Evolutionary conservation across 805 yeast species (phyloP).

Genomic region (Candida alai): DNA sequence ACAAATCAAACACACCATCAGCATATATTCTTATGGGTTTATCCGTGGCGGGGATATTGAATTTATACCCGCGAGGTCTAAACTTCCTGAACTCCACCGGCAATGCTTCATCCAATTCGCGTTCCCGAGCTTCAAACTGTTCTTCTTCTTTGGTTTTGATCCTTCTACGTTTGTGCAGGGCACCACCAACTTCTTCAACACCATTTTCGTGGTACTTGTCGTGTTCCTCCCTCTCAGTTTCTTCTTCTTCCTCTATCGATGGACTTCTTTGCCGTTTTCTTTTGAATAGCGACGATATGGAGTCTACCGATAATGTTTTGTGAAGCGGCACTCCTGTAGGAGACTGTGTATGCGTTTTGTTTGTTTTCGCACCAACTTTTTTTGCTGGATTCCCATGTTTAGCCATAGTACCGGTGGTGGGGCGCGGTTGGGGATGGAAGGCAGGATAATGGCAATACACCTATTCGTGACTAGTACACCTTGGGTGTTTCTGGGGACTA

Average conservation of each 20-base stretch:
- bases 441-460: no score
- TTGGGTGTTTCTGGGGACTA: no score
- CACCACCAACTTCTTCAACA: slow-evolving; percentile 2
- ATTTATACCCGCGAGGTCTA: slow-evolving; percentile 73
- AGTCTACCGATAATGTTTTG: slow-evolving; percentile 37
- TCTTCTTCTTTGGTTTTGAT: slow-evolving; percentile 24
- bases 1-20: slow-evolving; percentile 95
- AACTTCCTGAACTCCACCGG: slow-evolving; percentile 71
- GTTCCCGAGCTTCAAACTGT: slow-evolving; percentile 47
- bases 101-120: slow-evolving; percentile 55
- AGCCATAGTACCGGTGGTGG: no score
- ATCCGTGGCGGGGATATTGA: slow-evolving; percentile 80
- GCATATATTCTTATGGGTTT: slow-evolving; percentile 94
- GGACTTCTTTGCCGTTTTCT: slow-evolving; percentile 22
- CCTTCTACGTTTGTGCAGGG: slow-evolving; percentile 18
- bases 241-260: slow-evolving; percentile 17
- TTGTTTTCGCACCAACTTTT: no score
- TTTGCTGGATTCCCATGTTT: no score
- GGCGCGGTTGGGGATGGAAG: no score
- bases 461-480: no score
- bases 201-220: no score
- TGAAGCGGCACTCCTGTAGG: not conserved
- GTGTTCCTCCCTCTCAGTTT: slow-evolving; percentile 1
- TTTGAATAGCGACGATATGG: slow-evolving; percentile 31
- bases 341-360: no score